Percentiles rank a stretch among this genome's conserved stretches.
Conservation (phyloP, 768 basidiomycete species). For the Amanita rubescens region DNA sequence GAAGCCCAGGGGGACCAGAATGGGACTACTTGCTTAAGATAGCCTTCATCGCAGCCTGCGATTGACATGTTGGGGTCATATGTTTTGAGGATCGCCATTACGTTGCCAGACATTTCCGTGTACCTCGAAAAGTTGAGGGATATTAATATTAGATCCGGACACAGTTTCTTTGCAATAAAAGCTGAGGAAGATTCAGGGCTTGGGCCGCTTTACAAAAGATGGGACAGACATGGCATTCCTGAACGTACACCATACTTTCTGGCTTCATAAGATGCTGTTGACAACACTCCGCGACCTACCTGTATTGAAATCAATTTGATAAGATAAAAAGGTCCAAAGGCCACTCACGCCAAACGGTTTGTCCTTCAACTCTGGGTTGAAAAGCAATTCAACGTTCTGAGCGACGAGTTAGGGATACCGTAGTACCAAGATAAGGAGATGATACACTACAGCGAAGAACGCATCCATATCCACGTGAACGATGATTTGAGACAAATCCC, state of each 20-base stretch:
- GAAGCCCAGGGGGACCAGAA: not conserved
- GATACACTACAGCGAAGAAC: conserved; percentile 56
- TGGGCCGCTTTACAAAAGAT: not conserved
- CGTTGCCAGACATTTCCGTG: conserved; percentile 57
- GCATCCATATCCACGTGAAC: conserved; percentile 97
- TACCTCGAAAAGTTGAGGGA: conserved; percentile 53
- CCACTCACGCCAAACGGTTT: conserved; percentile 65
- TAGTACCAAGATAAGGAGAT: not conserved
- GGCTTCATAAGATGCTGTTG: conserved; percentile 90
- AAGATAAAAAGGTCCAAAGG: conserved; percentile 8
- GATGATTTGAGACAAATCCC: conserved; percentile 78
- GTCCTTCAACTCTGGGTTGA: conserved; percentile 53
- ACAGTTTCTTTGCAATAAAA: conserved; percentile 90
- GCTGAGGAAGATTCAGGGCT: conserved; percentile 33
- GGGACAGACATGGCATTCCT: conserved; percentile 78
- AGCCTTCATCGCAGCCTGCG: conserved; percentile 87
- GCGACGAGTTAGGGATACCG: not conserved
- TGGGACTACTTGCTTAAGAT: conserved; percentile 61
- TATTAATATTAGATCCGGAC: conserved; percentile 78
- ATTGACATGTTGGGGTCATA: conserved; percentile 72
- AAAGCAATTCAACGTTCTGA: conserved; percentile 63
- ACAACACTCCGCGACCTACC: conserved; percentile 80
- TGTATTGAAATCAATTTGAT: conserved; percentile 17
- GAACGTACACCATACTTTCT: conserved; percentile 87
- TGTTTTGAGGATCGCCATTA: conserved; percentile 61